Conservation (phyloP, 1,139 yeast species). For the Kodamaea alishanica region DNA sequence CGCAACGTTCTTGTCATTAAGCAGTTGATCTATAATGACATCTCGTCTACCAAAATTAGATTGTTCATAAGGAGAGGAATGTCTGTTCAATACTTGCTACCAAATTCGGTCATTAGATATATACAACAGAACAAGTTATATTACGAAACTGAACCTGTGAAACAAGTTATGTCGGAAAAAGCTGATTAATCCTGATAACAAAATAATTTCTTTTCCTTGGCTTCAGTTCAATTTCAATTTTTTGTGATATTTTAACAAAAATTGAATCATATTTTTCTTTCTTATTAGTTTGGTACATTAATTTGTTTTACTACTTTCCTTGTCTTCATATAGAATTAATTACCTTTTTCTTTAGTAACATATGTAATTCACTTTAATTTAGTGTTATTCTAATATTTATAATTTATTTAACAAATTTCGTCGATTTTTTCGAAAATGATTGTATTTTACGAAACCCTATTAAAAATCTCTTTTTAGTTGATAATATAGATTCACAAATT, state of each 20-base stretch:
- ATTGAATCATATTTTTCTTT: too few relatives aligned
- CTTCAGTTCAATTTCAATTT: not conserved
- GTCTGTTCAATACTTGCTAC: slow-evolving; percentile 93
- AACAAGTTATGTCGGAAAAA: slow-evolving; percentile 70
- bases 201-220: not conserved
- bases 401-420: too few relatives aligned
- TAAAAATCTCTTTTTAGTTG: too few relatives aligned
- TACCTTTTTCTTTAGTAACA: too few relatives aligned
- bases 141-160: slow-evolving; percentile 88
- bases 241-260: not conserved
- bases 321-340: not conserved
- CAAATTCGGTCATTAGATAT: slow-evolving; percentile 91
- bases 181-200: slow-evolving; percentile 27
- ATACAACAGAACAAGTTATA: slow-evolving; percentile 89
- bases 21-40: slow-evolving; percentile 93
- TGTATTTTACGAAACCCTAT: too few relatives aligned
- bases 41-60: slow-evolving; percentile 90
- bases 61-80: slow-evolving; percentile 88
- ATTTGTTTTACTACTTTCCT: not conserved
- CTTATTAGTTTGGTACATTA: too few relatives aligned
- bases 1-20: slow-evolving; percentile 90
- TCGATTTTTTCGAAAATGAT: too few relatives aligned
- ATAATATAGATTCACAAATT: too few relatives aligned
- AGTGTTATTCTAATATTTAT: too few relatives aligned
- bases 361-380: too few relatives aligned